Percentiles rank a stretch among this genome's conserved stretches.
phyloP scores from a whole-genome alignment of 2,329 filamentous ascomycete species.

The Exophiala lecanii-corni region DNA sequence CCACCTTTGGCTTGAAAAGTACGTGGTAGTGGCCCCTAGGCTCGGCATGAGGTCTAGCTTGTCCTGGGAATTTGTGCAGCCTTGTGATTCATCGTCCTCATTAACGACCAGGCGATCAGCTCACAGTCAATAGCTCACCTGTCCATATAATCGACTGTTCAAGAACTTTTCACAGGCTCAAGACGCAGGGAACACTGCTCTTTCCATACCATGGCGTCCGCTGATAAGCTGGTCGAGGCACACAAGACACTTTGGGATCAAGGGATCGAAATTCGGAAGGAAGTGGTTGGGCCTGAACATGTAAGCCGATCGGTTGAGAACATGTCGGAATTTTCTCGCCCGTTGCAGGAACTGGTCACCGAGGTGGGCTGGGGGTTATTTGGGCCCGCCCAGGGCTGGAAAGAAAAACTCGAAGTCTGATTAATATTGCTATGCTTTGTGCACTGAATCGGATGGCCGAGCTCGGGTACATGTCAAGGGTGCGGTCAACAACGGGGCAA shows the following conservation, averaged over 20 bases:
- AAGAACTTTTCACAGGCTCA: too few relatives aligned
- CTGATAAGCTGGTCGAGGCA: constrained; percentile 22
- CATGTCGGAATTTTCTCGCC: constrained; percentile 54
- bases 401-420: constrained; percentile 55
- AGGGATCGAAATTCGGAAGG: constrained; percentile 56
- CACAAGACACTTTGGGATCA: constrained; percentile 57
- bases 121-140: too few relatives aligned
- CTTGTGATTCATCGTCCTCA: too few relatives aligned
- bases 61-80: too few relatives aligned
- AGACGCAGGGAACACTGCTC: too few relatives aligned
- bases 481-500: constrained; percentile 59
- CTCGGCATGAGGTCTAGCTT: too few relatives aligned
- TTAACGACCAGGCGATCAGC: too few relatives aligned
- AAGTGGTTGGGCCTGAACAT: constrained; percentile 58
- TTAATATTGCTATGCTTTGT: constrained; percentile 63
- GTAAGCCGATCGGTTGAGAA: constrained; percentile 46
- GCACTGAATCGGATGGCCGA: constrained; percentile 57
- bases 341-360: constrained; percentile 60
- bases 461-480: constrained; percentile 59
- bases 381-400: constrained; percentile 62
- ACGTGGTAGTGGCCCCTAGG: too few relatives aligned
- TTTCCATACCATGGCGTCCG: constrained; percentile 13
- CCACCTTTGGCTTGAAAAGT: too few relatives aligned
- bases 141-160: too few relatives aligned
- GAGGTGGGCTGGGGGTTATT: constrained; percentile 62